Percentiles rank a stretch among this genome's conserved stretches.
Conservation (phyloP, 2,329 filamentous ascomycete genomes). For the Fusarium verrucosum region DNA sequence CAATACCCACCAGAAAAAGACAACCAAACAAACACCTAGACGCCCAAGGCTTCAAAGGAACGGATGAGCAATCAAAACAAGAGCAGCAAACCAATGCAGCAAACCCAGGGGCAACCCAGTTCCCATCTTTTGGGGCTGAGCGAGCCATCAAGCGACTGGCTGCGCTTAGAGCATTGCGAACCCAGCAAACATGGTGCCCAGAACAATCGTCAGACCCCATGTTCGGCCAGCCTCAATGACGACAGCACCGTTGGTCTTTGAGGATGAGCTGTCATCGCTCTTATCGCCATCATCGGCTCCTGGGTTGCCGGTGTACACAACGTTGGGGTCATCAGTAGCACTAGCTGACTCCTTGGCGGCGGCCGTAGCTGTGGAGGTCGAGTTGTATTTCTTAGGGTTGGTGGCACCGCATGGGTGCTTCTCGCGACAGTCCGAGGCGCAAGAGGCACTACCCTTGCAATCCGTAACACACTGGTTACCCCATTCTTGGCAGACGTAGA, state of each 20-base stretch:
- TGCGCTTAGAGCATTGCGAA: constrained; percentile 52
- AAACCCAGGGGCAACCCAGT: background rate
- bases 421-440: constrained; percentile 67
- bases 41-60: constrained; percentile 42
- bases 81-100: constrained; percentile 28
- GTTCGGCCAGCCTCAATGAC: constrained; percentile 50
- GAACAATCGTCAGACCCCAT: constrained; percentile 52
- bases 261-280: constrained; percentile 12
- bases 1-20: constrained; percentile 30
- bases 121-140: background rate
- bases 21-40: constrained; percentile 43
- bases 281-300: constrained; percentile 7
- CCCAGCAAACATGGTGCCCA: constrained; percentile 52
- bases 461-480: constrained; percentile 71
- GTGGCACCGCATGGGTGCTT: constrained; percentile 78
- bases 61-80: constrained; percentile 37
- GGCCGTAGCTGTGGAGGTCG: constrained; percentile 55
- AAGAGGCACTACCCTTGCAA: constrained; percentile 67
- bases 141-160: background rate
- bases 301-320: constrained; percentile 48
- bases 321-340: constrained; percentile 46
- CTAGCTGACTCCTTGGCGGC: constrained; percentile 53
- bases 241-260: constrained; percentile 41
- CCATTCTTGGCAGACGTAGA: constrained; percentile 78
- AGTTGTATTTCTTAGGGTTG: constrained; percentile 68